A percentile compares a stretch with the other conserved stretches of the same genome.
These are phyloP conservation scores for Botrytis hyacinthi DNA, from an alignment of 2,329 filamentous ascomycete species.

Conservation along the genomic window DNA sequence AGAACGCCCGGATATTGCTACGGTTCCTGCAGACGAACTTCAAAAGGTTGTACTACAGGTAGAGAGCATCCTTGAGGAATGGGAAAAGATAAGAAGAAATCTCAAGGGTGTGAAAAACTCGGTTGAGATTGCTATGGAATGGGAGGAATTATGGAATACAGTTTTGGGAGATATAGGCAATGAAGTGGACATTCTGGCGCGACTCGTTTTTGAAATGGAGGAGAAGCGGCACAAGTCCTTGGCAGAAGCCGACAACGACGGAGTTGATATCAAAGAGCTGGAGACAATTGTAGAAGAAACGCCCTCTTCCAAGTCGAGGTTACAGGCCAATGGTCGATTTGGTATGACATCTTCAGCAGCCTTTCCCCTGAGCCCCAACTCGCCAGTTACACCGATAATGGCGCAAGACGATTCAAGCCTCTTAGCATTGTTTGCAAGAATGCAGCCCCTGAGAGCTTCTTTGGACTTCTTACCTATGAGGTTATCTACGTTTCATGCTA, in stretches of 20 bases:
- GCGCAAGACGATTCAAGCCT: constrained; percentile 83
- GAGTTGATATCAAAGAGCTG: constrained; percentile 78
- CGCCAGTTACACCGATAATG: constrained; percentile 55
- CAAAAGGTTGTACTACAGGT: constrained; percentile 79
- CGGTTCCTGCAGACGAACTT: constrained; percentile 69
- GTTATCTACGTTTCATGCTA: constrained; percentile 77
- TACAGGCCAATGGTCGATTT: constrained; percentile 61
- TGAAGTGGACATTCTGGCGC: constrained; percentile 76
- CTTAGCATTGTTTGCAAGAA: constrained; percentile 85
- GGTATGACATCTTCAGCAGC: constrained; percentile 58
- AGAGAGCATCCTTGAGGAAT: constrained; percentile 81
- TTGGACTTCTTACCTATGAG: constrained; percentile 96
- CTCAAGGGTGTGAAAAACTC: constrained; percentile 81
- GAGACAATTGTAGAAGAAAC: constrained; percentile 92
- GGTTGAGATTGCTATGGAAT: constrained; percentile 97
- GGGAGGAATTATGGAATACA: constrained; percentile 94
- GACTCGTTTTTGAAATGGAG: constrained; percentile 95
- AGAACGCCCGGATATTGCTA: constrained; percentile 69
- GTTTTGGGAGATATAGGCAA: constrained; percentile 90
- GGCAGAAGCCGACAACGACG: constrained; percentile 59
- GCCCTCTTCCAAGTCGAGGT: constrained; percentile 54
- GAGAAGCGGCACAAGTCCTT: constrained; percentile 83
- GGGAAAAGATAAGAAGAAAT: constrained; percentile 76
- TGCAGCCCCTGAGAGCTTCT: constrained; percentile 90
- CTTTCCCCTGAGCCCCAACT: constrained; percentile 61